These are phyloP conservation scores for Rhizopogon roseolus DNA, from an alignment of 768 basidiomycete species.

Conservation along the genomic window DNA sequence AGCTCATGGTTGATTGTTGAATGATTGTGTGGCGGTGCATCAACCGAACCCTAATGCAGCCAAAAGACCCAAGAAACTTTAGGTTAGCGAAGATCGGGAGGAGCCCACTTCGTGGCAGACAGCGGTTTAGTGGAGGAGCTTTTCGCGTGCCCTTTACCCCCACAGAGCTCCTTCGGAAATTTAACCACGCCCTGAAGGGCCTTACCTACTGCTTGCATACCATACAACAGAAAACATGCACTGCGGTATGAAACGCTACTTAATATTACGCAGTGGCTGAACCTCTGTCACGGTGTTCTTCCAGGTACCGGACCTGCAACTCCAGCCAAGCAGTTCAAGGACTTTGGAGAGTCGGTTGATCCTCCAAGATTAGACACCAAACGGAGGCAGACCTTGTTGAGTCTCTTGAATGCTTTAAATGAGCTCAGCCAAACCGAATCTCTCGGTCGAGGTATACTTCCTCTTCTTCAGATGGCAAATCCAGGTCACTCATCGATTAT, in stretches of 20 bases:
- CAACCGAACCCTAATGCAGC: no score
- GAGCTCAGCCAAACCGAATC: slow-evolving; percentile 35
- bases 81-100: no score
- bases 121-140: background rate
- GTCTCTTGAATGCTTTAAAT: slow-evolving; percentile 32
- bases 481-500: background rate
- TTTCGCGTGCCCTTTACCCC: background rate
- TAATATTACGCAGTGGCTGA: background rate
- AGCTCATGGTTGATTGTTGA: no score
- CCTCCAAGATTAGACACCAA: slow-evolving; percentile 6
- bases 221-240: background rate
- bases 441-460: slow-evolving; percentile 11
- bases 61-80: no score
- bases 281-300: background rate
- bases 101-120: background rate
- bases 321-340: background rate
- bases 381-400: slow-evolving; percentile 34
- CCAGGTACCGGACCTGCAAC: slow-evolving; percentile 1
- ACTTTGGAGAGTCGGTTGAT: slow-evolving; percentile 1
- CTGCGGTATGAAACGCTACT: background rate
- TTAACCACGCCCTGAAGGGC: background rate
- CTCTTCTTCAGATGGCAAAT: background rate
- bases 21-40: background rate
- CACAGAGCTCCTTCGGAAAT: background rate
- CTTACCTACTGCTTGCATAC: background rate